Percentiles rank a stretch among this genome's conserved stretches.
phyloP scores from a whole-genome alignment of 176 grass and related monocot species.

The Elymus sibiricus region DNA sequence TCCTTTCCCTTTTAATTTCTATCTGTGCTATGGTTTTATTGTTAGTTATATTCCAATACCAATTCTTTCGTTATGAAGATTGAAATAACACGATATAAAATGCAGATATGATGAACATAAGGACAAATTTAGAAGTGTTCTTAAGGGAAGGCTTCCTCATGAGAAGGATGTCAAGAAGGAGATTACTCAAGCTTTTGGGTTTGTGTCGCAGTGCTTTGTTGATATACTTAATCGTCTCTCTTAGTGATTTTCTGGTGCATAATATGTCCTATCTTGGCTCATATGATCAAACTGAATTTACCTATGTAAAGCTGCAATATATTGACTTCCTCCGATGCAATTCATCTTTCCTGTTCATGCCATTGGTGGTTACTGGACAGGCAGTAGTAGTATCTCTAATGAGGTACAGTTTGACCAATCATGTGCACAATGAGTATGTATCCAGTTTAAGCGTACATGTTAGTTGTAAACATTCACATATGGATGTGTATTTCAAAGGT shows the following conservation, averaged over 20 bases:
- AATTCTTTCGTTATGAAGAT: neutral
- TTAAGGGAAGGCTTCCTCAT: conserved; percentile 59
- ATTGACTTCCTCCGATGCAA: neutral
- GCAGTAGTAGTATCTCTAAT: neutral
- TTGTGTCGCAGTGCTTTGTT: conserved; percentile 15
- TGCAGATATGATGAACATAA: conserved; percentile 74
- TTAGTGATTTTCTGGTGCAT: conserved; percentile 17
- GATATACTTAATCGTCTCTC: neutral
- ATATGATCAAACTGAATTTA: conserved; percentile 12
- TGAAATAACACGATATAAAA: conserved; percentile 25
- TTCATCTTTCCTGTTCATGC: neutral
- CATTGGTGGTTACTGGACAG: neutral
- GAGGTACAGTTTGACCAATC: neutral
- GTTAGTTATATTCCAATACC: conserved; percentile 12
- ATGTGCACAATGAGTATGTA: neutral
- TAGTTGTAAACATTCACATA: neutral
- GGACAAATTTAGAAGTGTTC: conserved; percentile 64
- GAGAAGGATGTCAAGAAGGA: conserved; percentile 70
- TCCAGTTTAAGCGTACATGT: neutral
- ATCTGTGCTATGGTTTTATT: neutral
- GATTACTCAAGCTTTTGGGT: conserved; percentile 70
- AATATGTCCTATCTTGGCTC: neutral
- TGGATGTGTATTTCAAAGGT: neutral
- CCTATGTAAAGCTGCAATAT: conserved; percentile 13
- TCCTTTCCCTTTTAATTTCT: conserved; percentile 22